Percentiles rank a stretch among this genome's conserved stretches.
Conservation (phyloP, 2,329 filamentous ascomycete species). For the Trichoderma koningii region DNA sequence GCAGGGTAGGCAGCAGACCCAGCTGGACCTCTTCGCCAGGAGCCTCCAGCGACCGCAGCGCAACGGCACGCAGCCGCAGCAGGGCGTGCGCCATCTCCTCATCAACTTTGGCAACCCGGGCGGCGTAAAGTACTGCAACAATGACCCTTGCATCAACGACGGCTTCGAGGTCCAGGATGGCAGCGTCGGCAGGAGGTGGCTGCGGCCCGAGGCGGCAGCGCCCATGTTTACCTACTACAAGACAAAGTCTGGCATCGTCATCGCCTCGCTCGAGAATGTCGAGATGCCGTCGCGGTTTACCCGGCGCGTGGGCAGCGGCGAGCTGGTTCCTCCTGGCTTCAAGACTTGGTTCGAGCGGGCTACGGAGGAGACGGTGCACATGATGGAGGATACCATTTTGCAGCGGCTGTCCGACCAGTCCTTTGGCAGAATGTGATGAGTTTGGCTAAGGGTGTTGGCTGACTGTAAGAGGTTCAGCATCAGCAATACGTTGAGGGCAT, state of each 20-base stretch:
- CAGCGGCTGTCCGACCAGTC: constrained; percentile 27
- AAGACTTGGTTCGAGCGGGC: constrained; percentile 27
- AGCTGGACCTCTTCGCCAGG: constrained; percentile 19
- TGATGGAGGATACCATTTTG: constrained; percentile 29
- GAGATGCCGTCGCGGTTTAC: constrained; percentile 28
- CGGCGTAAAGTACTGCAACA: constrained; percentile 29
- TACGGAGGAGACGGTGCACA: constrained; percentile 20
- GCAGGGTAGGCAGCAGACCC: constrained; percentile 25
- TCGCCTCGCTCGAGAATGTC: constrained; percentile 27
- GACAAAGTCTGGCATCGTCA: constrained; percentile 29
- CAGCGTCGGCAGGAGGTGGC: constrained; percentile 25
- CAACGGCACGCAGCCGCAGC: not conserved
- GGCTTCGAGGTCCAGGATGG: constrained; percentile 31
- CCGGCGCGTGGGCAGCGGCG: constrained; percentile 25
- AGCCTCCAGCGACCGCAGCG: constrained; percentile 14
- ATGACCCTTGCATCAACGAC: constrained; percentile 31
- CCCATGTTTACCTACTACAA: constrained; percentile 30
- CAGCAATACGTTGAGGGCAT: not conserved
- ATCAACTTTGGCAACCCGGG: constrained; percentile 32
- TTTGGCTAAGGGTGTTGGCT: no score
- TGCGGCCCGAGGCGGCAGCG: constrained; percentile 17
- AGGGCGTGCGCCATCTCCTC: constrained; percentile 12
- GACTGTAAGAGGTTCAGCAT: not conserved
- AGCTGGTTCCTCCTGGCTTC: constrained; percentile 23
- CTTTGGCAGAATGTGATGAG: not conserved